Base-by-base conservation (phyloP, 495 filamentous ascomycete species). In the Penicillium antarcticum region DNA sequence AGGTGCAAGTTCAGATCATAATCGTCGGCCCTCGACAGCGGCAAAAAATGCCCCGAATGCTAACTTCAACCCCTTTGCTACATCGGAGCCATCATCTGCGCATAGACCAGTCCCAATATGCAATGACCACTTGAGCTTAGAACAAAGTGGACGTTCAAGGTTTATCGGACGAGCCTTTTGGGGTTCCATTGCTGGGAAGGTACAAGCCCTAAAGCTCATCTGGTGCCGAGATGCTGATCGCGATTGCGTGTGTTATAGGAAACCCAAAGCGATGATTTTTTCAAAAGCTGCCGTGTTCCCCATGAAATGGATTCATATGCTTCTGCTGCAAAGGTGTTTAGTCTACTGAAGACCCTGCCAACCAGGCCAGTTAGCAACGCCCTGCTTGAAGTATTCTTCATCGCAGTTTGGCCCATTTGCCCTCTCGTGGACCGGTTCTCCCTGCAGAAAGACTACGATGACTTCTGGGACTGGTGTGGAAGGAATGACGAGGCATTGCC, bases 381-480 rank as follows among this genome's bases (percentile, higher is more conserved):
- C 5, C 36, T 62, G 9, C 18, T 56, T 4, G 23, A 47, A 9
- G 41, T 37, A 5, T 62, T 62, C 42, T 42, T 56, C n/a, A 10
- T 53, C 5, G 35, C 23, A 16, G 47, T 62, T 12, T 33, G 48
- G 19, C 55, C 59, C 2, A 34, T 59, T 11, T 48, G 18, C 16
- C 58, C 61, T 19, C 17, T 65, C 17, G 12, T 65, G n/a, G 21
- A 61, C 32, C 14, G 21, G n/a, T 26, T 38, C 2, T 47, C 29
- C 11, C 44, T 65, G 5, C 48, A 55, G 32, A 17, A 24, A 21
- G 42, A 58, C 2, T 62, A 59, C 24, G 52, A 55, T 23, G 38
- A 26, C 0, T 59, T 65, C 42, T 65, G 58, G 61, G 21, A 51
- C 21, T 60, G 51, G 42, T 55, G 48, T 33, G 21, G 24, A 29